A percentile compares a stretch with the other conserved stretches of the same genome.
Evolutionary conservation across 345 rosid species (phyloP).

Genomic region (Euphorbia tirucalli): DNA sequence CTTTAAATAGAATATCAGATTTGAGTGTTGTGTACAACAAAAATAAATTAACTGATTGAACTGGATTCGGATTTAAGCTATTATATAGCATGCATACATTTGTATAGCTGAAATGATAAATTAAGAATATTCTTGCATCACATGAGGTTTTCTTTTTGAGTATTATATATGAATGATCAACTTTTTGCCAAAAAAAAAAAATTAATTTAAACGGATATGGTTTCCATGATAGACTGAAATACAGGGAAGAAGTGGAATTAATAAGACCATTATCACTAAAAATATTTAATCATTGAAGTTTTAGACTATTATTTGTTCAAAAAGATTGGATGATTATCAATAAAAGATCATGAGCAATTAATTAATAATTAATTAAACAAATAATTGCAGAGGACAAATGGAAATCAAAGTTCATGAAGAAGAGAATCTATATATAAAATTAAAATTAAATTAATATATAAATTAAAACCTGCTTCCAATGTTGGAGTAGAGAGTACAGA

Average conservation of each 20-base stretch:
- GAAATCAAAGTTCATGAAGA: not conserved
- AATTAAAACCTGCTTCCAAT: slow-evolving; percentile 31
- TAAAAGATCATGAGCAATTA: not conserved
- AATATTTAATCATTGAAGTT: no score
- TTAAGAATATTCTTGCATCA: slow-evolving; percentile 27
- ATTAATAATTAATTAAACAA: no score
- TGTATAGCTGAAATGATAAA: slow-evolving; percentile 22
- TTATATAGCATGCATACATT: slow-evolving; percentile 4
- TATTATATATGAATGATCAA: not conserved
- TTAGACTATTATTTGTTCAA: not conserved
- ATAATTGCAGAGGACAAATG: not conserved
- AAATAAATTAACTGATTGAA: no score
- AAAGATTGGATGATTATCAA: not conserved
- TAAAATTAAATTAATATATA: no score
- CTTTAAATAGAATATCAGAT: no score
- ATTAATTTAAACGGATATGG: not conserved
- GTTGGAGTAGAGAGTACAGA: slow-evolving; percentile 33
- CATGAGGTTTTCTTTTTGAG: slow-evolving; percentile 9
- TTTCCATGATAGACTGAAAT: no score
- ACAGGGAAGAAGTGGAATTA: not conserved
- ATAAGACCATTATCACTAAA: not conserved
- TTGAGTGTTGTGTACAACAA: no score
- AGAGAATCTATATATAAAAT: no score
- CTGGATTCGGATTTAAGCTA: not conserved
- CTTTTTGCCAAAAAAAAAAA: not conserved